Evolutionary conservation across 352 stramenopile genomes (phyloP), one percentile per base, ranked within the genome.

Genomic region (Phytopythium kandeliae): DNA sequence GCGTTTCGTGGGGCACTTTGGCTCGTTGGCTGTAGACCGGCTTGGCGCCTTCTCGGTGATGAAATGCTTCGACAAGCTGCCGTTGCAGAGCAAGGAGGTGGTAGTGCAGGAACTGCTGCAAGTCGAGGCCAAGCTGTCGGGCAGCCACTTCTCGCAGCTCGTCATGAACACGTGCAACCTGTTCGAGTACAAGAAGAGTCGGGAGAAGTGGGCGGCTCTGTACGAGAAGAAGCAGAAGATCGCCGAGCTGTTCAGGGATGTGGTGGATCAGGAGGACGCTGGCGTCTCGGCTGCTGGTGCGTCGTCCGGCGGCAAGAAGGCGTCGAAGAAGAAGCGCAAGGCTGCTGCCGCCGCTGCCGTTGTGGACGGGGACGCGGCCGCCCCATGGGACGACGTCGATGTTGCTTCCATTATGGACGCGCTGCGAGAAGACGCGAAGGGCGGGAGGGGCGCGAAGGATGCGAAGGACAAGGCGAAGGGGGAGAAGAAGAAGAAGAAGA

Each of bases 191-290:
- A 81, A 81, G 42, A 81, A 75, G 52, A 89, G 81, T 60, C 71
- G 65, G 37, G 78, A 90, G 48, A 88, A 87, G 58, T 92, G 82
- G 82, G 62, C 75, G 33, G 70, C 78, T 25, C 63, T 80, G 19
- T 86, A 89, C 51, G 73, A 77, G 37, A 92, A 92, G 65, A 74
- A 92, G 53, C 57, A 76, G 62, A 92, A 92, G 65, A 86, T 92
- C 25, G 67, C 66, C 13, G 73, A 88, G 24, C 47, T 91, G 34
- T 92, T 92, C 48, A 87, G 85, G 57, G 81, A 89, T 55, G 57
- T 92, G 3, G 66, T 87, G 24, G 62, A 76, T 22, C 51, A 60
- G n/a, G 54, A 71, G 6, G 58, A 71, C 38, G 22, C 10, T 35
- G 13, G 56, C 35, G 15, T 21, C 35, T 7, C 45, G 54, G 22